Evolutionary conservation across 1,284 basidiomycete genomes (phyloP).

Genomic region (Ustilago crameri): DNA sequence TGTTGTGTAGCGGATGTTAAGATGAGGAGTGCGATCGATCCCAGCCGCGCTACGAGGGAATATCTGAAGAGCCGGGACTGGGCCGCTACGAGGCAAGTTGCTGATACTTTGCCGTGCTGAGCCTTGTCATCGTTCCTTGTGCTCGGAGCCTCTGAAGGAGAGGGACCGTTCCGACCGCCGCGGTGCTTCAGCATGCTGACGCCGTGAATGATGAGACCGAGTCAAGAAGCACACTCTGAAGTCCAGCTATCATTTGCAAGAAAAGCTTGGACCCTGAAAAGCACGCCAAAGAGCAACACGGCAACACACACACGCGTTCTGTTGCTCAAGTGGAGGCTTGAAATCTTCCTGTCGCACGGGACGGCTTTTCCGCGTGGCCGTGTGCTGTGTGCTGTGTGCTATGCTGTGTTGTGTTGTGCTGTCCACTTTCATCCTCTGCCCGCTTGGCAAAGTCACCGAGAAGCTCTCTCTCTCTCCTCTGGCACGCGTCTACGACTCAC

Average conservation of each 20-base stretch:
- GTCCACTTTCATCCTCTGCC: neutral
- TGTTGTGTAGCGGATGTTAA: slow-evolving; percentile 28
- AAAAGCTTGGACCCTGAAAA: slow-evolving; percentile 26
- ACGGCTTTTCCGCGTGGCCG: neutral
- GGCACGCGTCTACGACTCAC: no score
- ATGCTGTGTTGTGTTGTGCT: slow-evolving; percentile 1
- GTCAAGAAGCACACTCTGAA: no score
- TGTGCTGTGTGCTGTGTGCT: neutral
- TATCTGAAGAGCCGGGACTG: slow-evolving; percentile 18
- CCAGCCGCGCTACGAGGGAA: slow-evolving; percentile 24
- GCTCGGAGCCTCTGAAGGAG: neutral
- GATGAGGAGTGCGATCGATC: slow-evolving; percentile 27
- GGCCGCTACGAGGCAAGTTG: neutral
- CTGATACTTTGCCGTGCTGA: neutral
- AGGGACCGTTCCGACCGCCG: neutral
- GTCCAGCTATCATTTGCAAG: neutral
- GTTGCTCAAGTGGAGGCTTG: slow-evolving; percentile 7
- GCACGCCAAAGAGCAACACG: neutral
- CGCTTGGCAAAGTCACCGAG: neutral
- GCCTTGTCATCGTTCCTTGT: neutral
- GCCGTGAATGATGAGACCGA: no score
- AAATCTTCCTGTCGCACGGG: slow-evolving; percentile 24
- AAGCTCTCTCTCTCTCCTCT: no score
- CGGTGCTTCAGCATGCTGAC: neutral
- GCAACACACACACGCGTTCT: slow-evolving; percentile 3